Percentiles rank a stretch among this genome's conserved stretches.
These are phyloP conservation scores for Aspergillus sclerotiicarbonarius DNA, from an alignment of 495 filamentous ascomycete species.

Conservation along the genomic window DNA sequence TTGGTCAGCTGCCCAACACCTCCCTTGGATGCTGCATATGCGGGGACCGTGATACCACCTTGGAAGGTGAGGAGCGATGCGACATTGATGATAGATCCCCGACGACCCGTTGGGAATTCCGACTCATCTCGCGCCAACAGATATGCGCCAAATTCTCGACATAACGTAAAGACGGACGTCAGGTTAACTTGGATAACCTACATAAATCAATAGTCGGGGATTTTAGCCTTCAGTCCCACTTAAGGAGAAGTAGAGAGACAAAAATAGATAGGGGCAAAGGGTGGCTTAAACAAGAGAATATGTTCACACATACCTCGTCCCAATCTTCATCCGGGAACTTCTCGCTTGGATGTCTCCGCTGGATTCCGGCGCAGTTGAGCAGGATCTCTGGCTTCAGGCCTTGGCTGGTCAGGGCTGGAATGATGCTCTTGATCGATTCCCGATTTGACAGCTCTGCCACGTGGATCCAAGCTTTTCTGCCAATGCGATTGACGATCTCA, in stretches of 20 bases:
- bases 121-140: constrained; percentile 55
- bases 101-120: constrained; percentile 39
- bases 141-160: constrained; percentile 81
- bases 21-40: constrained; percentile 87
- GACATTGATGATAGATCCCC: constrained; percentile 83
- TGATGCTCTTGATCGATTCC: constrained; percentile 44
- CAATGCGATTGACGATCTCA: background rate
- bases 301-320: constrained; percentile 34
- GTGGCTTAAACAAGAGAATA: background rate
- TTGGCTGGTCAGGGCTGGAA: constrained; percentile 57
- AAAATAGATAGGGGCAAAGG: background rate
- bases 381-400: constrained; percentile 59
- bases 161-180: constrained; percentile 76
- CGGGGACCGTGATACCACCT: constrained; percentile 85
- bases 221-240: no score
- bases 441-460: constrained; percentile 66
- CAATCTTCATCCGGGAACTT: constrained; percentile 66
- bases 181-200: constrained; percentile 82
- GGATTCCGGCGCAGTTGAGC: constrained; percentile 83
- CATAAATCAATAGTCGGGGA: background rate
- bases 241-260: background rate
- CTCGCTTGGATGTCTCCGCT: constrained; percentile 70
- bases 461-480: constrained; percentile 49
- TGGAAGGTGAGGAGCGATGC: constrained; percentile 85
- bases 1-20: constrained; percentile 87